These are phyloP conservation scores for Cucumis melo DNA, from an alignment of 306 rosid genomes.

Conservation along the genomic window DNA sequence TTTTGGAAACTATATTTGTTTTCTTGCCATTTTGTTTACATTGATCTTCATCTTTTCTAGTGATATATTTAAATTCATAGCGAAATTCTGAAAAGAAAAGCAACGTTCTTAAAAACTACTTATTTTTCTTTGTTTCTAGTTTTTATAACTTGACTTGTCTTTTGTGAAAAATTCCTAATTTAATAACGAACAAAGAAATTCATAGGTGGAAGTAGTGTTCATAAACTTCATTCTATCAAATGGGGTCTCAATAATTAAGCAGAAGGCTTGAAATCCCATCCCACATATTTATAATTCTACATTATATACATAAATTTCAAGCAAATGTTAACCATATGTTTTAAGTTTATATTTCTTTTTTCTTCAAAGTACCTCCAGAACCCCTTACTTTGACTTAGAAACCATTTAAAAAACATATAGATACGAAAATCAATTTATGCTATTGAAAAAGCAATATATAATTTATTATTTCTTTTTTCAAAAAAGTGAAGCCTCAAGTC, in stretches of 20 bases:
- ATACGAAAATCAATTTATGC: neutral
- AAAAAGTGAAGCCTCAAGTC: neutral
- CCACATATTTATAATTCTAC: neutral
- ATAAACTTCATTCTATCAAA: no score
- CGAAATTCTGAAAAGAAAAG: no score
- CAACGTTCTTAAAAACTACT: no score
- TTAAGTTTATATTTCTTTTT: neutral
- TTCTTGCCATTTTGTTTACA: no score
- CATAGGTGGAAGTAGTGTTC: neutral
- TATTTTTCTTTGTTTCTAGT: no score
- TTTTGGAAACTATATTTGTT: neutral
- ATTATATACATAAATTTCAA: neutral
- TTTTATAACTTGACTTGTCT: no score
- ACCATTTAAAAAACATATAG: neutral
- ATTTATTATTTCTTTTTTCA: neutral
- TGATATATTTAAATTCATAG: neutral
- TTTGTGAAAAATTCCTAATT: no score
- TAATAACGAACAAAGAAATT: neutral
- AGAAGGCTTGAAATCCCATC: neutral
- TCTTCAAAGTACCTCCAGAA: neutral
- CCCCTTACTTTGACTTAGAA: neutral
- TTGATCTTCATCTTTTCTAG: neutral
- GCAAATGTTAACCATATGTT: neutral
- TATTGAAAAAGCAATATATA: neutral
- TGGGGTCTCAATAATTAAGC: neutral